Conservation (phyloP, 1,139 yeast genomes). For the Protomyces inundatus region DNA sequence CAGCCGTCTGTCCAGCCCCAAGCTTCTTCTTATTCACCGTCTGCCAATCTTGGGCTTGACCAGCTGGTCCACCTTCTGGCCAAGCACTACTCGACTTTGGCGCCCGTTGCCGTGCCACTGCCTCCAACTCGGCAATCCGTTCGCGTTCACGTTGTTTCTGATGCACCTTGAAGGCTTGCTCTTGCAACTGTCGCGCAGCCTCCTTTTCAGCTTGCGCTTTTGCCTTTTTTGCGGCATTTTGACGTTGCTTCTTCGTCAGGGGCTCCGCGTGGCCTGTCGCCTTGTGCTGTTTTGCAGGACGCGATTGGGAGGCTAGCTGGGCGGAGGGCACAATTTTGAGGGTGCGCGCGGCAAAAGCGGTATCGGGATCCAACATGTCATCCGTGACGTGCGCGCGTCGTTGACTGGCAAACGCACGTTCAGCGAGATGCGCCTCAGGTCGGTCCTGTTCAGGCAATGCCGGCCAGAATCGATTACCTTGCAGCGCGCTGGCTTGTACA, state of each 20-base stretch:
- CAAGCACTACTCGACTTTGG: slow-evolving; percentile 2
- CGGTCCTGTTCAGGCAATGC: neutral
- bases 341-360: slow-evolving; percentile 6
- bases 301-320: neutral
- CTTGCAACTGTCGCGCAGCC: slow-evolving; percentile 2
- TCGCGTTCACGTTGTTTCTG: slow-evolving; percentile 1
- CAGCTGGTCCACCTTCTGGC: neutral
- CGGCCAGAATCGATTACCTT: neutral
- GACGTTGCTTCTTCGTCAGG: slow-evolving; percentile 21
- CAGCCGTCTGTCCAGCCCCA: neutral
- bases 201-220: slow-evolving; percentile 18
- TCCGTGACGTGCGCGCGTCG: neutral
- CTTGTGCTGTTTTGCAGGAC: neutral
- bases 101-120: neutral
- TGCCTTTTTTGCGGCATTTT: slow-evolving; percentile 18
- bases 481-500: neutral
- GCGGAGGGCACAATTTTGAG: slow-evolving; percentile 7
- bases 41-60: slow-evolving; percentile 1
- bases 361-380: slow-evolving; percentile 1
- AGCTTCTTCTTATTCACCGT: slow-evolving; percentile 14
- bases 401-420: neutral
- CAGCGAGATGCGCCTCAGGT: neutral
- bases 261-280: neutral
- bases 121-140: neutral
- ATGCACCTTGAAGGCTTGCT: slow-evolving; percentile 1